phyloP scores from a whole-genome alignment of 306 rosid genomes.

The Acmispon strigosus region DNA sequence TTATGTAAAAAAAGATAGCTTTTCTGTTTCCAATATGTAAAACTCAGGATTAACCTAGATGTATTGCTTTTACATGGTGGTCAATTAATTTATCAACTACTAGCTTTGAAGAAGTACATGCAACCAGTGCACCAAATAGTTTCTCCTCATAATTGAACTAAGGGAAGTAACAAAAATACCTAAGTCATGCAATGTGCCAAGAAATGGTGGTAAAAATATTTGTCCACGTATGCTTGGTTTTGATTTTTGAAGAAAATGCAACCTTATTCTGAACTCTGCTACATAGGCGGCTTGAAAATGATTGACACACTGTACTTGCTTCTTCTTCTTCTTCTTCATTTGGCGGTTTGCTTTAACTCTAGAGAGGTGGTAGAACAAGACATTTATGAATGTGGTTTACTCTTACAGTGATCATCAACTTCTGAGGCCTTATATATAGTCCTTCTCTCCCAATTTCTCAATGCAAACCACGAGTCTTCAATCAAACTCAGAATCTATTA shows the following conservation, averaged over 20 bases:
- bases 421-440: conserved; percentile 13
- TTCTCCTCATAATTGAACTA: not conserved
- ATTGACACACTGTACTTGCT: conserved; percentile 12
- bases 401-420: not conserved
- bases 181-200: not conserved
- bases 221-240: not conserved
- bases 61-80: not conserved
- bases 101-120: not conserved
- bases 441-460: not conserved
- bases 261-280: conserved; percentile 4
- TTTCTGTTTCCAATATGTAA: no score
- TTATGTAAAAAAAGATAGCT: not conserved
- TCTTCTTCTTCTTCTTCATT: conserved; percentile 26
- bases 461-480: conserved; percentile 4
- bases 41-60: not conserved
- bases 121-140: not conserved
- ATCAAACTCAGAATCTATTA: not conserved
- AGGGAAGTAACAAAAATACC: not conserved
- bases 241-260: not conserved
- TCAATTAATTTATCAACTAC: not conserved
- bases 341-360: conserved; percentile 42
- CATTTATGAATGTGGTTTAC: conserved; percentile 23
- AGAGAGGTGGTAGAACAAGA: conserved; percentile 35
- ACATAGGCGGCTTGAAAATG: conserved; percentile 32
- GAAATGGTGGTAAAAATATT: not conserved